Percentiles rank a stretch among this genome's conserved stretches.
phyloP scores from a whole-genome alignment of 129 eudicot genomes.

The Flaveria ramosissima region DNA sequence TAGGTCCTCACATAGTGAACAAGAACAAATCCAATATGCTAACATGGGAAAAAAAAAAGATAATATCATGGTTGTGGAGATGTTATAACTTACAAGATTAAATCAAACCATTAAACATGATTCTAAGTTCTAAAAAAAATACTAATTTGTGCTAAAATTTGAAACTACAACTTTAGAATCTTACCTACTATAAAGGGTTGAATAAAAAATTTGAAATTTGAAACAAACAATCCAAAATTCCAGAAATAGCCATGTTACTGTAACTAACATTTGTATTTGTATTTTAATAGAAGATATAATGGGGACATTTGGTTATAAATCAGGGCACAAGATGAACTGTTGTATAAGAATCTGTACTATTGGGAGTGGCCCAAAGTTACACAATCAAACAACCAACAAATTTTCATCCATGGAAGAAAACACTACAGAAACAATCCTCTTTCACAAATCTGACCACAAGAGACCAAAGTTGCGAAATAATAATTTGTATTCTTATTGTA shows the following conservation, averaged over 20 bases:
- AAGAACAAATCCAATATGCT: too few relatives aligned
- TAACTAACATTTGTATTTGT: too few relatives aligned
- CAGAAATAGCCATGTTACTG: too few relatives aligned
- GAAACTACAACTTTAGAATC: not conserved
- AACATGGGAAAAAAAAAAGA: too few relatives aligned
- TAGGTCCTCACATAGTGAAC: too few relatives aligned
- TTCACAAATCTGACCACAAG: constrained; percentile 3
- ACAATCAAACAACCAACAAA: constrained; percentile 18
- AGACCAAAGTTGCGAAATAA: constrained; percentile 17
- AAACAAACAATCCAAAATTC: not conserved
- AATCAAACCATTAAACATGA: not conserved
- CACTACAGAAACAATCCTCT: constrained; percentile 7
- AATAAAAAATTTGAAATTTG: not conserved
- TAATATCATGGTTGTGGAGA: too few relatives aligned
- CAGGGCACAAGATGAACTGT: constrained; percentile 23
- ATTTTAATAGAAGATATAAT: not conserved
- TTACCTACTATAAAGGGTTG: constrained; percentile 4
- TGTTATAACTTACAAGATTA: not conserved
- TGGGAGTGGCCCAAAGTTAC: not conserved
- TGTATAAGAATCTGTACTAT: constrained; percentile 12
- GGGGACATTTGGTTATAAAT: constrained; percentile 11
- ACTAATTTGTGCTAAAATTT: not conserved
- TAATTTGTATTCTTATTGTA: not conserved
- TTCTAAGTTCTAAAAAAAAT: not conserved
- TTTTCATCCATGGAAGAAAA: constrained; percentile 10